phyloP scores from a whole-genome alignment of 202 grass and related monocot species.

The Panicum hallii region DNA sequence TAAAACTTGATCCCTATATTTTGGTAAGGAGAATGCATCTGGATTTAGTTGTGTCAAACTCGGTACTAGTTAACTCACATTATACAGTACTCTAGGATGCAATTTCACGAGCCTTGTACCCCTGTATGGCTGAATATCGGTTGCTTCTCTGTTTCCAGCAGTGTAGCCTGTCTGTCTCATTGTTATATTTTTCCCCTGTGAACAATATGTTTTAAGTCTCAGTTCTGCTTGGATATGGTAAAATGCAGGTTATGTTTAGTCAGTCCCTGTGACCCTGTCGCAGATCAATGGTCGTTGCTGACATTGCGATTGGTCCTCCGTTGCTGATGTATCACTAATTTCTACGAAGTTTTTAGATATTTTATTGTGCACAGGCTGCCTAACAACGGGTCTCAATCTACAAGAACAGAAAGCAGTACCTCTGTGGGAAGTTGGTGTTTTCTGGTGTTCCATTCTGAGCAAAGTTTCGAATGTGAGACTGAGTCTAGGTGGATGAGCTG shows the following conservation, averaged over 20 bases:
- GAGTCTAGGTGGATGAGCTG: not conserved
- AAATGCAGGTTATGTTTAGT: not conserved
- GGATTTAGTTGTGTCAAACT: not conserved
- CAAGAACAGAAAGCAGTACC: not conserved
- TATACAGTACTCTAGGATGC: too few relatives aligned
- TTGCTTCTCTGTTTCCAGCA: not conserved
- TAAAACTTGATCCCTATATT: not conserved
- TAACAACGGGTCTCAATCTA: not conserved
- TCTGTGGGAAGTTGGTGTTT: not conserved
- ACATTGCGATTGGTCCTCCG: not conserved
- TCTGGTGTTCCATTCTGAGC: not conserved
- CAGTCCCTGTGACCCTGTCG: not conserved
- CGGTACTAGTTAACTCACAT: not conserved
- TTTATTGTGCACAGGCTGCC: not conserved
- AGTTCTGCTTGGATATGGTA: not conserved
- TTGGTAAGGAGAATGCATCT: not conserved
- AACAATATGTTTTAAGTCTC: not conserved
- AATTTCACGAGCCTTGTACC: not conserved
- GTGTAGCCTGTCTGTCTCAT: not conserved
- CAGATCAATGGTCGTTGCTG: not conserved
- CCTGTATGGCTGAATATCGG: not conserved
- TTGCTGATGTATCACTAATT: not conserved
- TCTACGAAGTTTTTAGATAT: not conserved
- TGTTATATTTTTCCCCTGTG: not conserved
- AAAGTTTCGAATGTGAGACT: not conserved